These are phyloP conservation scores for Calocybe gangraenosa DNA, from an alignment of 768 basidiomycete genomes.

Conservation along the genomic window DNA sequence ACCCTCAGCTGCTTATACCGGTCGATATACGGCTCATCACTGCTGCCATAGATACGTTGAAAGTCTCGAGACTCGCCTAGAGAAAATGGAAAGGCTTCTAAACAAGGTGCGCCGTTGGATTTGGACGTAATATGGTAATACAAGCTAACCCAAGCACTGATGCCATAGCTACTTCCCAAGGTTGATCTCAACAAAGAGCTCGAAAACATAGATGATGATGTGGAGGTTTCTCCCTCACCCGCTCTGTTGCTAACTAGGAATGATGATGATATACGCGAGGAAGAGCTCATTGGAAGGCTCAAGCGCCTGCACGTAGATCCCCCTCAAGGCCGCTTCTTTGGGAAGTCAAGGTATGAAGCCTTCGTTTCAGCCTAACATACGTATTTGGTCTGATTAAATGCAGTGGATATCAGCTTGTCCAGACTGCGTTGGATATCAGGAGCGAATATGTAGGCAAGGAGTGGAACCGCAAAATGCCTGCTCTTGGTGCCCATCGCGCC, in stretches of 20 bases:
- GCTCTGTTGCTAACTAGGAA: constrained; percentile 28
- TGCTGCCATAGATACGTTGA: constrained; percentile 46
- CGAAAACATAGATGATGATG: constrained; percentile 32
- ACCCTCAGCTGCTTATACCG: background rate
- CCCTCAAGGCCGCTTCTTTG: constrained; percentile 40
- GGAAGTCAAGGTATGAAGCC: constrained; percentile 39
- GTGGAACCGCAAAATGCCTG: constrained; percentile 17
- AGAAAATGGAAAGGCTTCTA: constrained; percentile 62
- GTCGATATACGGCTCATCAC: background rate
- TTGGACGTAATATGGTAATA: background rate
- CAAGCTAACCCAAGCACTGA: background rate
- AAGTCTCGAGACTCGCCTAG: constrained; percentile 54
- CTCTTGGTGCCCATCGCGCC: constrained; percentile 29
- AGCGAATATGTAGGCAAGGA: constrained; percentile 43
- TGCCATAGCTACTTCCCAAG: constrained; percentile 48
- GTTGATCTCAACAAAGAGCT: constrained; percentile 60
- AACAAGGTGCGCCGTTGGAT: constrained; percentile 33
- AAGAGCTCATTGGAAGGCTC: constrained; percentile 26
- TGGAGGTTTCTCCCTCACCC: constrained; percentile 34
- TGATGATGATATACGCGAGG: constrained; percentile 28
- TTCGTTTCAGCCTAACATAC: too few relatives aligned
- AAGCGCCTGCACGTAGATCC: constrained; percentile 34
- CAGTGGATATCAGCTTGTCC: constrained; percentile 50
- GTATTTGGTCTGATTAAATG: too few relatives aligned
- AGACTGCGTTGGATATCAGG: constrained; percentile 55